Evolutionary conservation across 345 rosid genomes (phyloP).

Genomic region (Angophora floribunda): DNA sequence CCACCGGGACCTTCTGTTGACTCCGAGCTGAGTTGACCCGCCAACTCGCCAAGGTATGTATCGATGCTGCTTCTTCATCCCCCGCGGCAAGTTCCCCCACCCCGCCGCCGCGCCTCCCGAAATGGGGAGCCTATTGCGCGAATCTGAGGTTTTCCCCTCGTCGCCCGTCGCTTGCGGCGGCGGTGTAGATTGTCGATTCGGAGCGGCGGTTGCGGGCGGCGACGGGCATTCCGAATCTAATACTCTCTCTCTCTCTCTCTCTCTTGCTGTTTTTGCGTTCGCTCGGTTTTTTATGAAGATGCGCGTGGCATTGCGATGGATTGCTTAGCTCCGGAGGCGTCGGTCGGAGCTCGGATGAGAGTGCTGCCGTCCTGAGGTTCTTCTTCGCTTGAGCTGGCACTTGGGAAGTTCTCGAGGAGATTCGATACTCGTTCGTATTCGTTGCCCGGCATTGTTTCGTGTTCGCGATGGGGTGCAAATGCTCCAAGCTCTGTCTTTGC

Average conservation of each 20-base stretch:
- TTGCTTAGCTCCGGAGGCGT: neutral
- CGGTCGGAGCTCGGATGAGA: neutral
- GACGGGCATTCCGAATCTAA: neutral
- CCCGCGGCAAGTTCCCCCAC: neutral
- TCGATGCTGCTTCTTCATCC: neutral
- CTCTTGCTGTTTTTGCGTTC: neutral
- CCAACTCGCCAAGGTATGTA: neutral
- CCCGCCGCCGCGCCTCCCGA: too few relatives aligned
- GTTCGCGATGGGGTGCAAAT: slow-evolving; percentile 23
- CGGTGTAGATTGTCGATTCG: neutral
- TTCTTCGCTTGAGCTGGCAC: neutral
- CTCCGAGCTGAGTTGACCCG: neutral
- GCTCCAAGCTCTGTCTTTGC: slow-evolving; percentile 20
- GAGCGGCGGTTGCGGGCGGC: neutral
- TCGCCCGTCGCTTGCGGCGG: neutral
- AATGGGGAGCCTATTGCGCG: neutral
- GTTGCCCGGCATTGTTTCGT: neutral
- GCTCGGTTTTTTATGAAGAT: neutral
- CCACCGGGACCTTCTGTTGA: neutral
- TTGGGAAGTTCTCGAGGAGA: neutral
- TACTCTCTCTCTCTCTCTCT: too few relatives aligned
- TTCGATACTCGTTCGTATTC: neutral
- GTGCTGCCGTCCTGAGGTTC: neutral
- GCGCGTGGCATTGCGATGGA: neutral
- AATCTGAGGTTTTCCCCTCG: neutral